Percentiles rank a stretch among this genome's conserved stretches.
phyloP scores from a whole-genome alignment of 768 basidiomycete species.

The Lentinula boryana region DNA sequence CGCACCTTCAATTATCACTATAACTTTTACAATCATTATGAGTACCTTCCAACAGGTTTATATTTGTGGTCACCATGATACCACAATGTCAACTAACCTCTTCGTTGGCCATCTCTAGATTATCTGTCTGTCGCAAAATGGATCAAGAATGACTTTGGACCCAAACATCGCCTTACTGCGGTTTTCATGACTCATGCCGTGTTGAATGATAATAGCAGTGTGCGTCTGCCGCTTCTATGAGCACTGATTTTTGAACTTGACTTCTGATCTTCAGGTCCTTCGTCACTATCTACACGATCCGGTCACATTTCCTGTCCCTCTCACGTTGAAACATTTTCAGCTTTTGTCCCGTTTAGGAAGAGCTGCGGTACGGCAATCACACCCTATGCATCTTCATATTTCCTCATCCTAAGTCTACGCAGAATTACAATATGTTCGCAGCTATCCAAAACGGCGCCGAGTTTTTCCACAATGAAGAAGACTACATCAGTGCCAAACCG shows the following conservation, averaged over 20 bases:
- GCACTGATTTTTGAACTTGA: neutral
- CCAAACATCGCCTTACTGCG: conserved; percentile 52
- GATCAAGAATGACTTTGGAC: conserved; percentile 52
- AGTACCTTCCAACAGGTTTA: conserved; percentile 58
- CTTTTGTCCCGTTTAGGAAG: conserved; percentile 64
- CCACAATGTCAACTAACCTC: neutral
- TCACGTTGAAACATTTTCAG: conserved; percentile 74
- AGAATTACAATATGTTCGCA: conserved; percentile 52
- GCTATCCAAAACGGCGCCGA: conserved; percentile 61
- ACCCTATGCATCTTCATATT: neutral
- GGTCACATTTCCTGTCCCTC: conserved; percentile 42
- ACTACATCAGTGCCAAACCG: conserved; percentile 43
- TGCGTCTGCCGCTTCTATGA: conserved; percentile 18
- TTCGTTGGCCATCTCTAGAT: conserved; percentile 29
- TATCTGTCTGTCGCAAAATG: conserved; percentile 52
- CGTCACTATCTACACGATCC: conserved; percentile 34
- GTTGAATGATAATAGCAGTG: conserved; percentile 53
- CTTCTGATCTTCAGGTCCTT: conserved; percentile 33
- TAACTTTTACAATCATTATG: conserved; percentile 30
- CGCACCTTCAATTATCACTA: conserved; percentile 41
- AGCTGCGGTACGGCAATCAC: conserved; percentile 41
- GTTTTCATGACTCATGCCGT: conserved; percentile 70
- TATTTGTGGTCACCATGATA: neutral
- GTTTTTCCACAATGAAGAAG: conserved; percentile 66
- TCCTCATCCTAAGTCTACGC: neutral